A percentile compares a stretch with the other conserved stretches of the same genome.
Evolutionary conservation across 306 rosid genomes (phyloP).

Genomic region (Carpinus fangiana): DNA sequence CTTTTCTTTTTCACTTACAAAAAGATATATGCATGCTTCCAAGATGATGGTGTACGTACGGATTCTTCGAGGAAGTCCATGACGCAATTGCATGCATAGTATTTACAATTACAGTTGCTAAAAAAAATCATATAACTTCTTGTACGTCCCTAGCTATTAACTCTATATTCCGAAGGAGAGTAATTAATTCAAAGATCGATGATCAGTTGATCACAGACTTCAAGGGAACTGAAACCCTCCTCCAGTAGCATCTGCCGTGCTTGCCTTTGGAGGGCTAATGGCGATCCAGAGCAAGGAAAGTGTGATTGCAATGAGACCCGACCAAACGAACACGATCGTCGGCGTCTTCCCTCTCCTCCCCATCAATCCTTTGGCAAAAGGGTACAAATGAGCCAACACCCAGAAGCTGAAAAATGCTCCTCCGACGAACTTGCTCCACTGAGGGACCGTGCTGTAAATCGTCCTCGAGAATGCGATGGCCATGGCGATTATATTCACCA

Average conservation of each 20-base stretch:
- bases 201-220: neutral
- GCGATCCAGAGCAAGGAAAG: constrained; percentile 48
- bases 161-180: neutral
- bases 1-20: too few species aligned
- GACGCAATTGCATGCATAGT: neutral
- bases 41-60: too few species aligned
- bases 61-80: neutral
- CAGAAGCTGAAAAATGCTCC: constrained; percentile 57
- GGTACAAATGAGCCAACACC: constrained; percentile 59
- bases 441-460: constrained; percentile 32
- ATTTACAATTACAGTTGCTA: neutral
- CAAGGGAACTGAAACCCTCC: constrained; percentile 51
- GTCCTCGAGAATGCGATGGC: constrained; percentile 41
- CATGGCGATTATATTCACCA: constrained; percentile 46
- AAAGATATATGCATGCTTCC: too few species aligned
- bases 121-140: neutral
- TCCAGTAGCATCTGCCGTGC: neutral
- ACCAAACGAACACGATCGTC: constrained; percentile 55
- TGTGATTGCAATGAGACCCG: constrained; percentile 56
- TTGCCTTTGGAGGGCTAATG: constrained; percentile 38
- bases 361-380: constrained; percentile 60
- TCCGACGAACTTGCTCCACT: constrained; percentile 53
- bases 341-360: constrained; percentile 58
- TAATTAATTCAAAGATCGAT: too few species aligned
- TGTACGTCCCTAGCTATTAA: neutral